phyloP scores from a whole-genome alignment of 2,329 filamentous ascomycete genomes.

The Fusarium sp. region DNA sequence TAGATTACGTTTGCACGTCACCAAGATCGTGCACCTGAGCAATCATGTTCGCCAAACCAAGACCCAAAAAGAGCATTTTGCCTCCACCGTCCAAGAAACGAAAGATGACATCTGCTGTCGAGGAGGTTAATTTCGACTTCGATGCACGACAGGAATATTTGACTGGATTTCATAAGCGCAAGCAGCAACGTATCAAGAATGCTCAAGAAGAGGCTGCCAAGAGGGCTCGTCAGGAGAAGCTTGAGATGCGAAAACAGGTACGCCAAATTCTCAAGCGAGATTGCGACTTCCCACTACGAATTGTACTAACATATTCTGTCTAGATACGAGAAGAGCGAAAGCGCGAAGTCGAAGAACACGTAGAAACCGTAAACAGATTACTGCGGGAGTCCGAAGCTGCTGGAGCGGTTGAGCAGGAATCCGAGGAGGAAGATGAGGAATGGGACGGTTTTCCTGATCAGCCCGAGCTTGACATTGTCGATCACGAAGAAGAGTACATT shows the following conservation, averaged over 20 bases:
- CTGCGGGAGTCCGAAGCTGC: conserved; percentile 69
- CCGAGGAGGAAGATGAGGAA: conserved; percentile 62
- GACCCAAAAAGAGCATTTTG: conserved; percentile 68
- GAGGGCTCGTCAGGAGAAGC: conserved; percentile 80
- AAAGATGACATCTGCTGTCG: conserved; percentile 70
- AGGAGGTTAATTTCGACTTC: conserved; percentile 88
- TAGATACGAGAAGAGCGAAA: conserved; percentile 88
- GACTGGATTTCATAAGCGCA: conserved; percentile 97
- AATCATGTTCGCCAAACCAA: conserved; percentile 67
- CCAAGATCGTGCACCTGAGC: neutral
- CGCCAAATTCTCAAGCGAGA: neutral
- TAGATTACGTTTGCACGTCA: neutral
- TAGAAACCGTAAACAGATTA: conserved; percentile 79
- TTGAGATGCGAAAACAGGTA: conserved; percentile 82
- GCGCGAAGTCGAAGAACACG: conserved; percentile 83
- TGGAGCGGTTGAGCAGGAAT: conserved; percentile 56
- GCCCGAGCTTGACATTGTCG: conserved; percentile 65
- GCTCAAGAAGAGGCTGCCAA: conserved; percentile 86
- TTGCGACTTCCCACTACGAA: neutral
- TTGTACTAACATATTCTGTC: conserved; percentile 25
- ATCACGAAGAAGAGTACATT: conserved; percentile 92
- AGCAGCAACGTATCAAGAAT: conserved; percentile 83
- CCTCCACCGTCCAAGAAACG: conserved; percentile 74
- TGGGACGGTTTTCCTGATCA: conserved; percentile 75
- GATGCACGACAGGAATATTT: conserved; percentile 86